phyloP scores from a whole-genome alignment of 2,329 filamentous ascomycete species.

The Claviceps arundinis region DNA sequence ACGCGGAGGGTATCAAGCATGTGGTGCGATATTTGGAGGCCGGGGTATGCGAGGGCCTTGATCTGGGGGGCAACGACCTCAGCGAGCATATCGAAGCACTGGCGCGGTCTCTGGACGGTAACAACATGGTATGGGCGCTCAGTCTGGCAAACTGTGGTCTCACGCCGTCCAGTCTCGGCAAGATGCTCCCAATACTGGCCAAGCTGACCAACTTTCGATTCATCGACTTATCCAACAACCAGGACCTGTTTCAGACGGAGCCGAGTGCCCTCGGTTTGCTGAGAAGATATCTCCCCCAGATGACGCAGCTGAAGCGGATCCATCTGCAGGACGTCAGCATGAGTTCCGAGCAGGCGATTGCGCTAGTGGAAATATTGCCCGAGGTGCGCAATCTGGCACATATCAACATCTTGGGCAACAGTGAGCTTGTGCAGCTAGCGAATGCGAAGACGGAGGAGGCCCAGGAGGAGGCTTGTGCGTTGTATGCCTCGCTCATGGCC shows the following conservation, averaged over 20 bases:
- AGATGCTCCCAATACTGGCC: slow-evolving; percentile 60
- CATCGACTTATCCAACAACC: slow-evolving; percentile 86
- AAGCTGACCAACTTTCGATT: slow-evolving; percentile 66
- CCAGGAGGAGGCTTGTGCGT: slow-evolving; percentile 85
- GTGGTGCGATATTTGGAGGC: slow-evolving; percentile 63
- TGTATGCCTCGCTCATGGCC: slow-evolving; percentile 84
- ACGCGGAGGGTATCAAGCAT: slow-evolving; percentile 59
- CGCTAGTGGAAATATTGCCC: slow-evolving; percentile 77
- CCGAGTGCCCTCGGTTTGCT: slow-evolving; percentile 64
- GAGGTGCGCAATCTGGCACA: slow-evolving; percentile 74
- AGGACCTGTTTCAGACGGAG: slow-evolving; percentile 57
- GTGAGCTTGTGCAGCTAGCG: slow-evolving; percentile 55
- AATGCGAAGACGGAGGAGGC: slow-evolving; percentile 62
- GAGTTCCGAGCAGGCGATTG: slow-evolving; percentile 77
- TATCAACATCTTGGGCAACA: slow-evolving; percentile 75
- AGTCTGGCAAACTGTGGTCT: slow-evolving; percentile 80
- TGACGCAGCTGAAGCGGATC: slow-evolving; percentile 66
- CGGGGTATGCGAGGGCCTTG: slow-evolving; percentile 73
- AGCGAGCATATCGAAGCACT: slow-evolving; percentile 40
- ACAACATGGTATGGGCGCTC: slow-evolving; percentile 60
- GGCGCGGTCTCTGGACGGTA: slow-evolving; percentile 36
- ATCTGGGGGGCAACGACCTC: slow-evolving; percentile 74
- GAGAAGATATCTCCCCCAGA: slow-evolving; percentile 50
- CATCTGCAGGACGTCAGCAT: slow-evolving; percentile 78
- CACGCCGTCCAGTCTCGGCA: slow-evolving; percentile 55